Conservation (phyloP, 208 protist species). For the Wallacemonas sp. region DNA sequence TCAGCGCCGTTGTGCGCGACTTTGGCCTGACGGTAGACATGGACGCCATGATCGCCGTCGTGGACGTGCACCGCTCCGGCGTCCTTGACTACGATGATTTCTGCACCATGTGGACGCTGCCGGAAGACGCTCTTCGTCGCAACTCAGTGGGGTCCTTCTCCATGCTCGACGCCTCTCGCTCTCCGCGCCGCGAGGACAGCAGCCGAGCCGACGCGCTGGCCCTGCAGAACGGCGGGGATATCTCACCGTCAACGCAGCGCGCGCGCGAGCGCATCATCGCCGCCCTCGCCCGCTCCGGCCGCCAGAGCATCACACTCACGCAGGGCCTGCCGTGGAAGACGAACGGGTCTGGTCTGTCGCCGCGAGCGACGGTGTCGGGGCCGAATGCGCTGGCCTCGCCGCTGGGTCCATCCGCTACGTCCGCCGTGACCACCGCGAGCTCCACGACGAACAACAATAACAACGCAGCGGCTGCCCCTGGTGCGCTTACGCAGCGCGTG, state of each 20-base stretch:
- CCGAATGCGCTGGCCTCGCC: slow-evolving; percentile 7
- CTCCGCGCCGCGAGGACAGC: background rate
- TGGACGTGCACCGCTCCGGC: slow-evolving; percentile 54
- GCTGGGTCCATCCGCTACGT: background rate
- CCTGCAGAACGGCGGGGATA: background rate
- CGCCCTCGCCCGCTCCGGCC: slow-evolving; percentile 7
- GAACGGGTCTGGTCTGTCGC: background rate
- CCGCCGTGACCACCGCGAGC: background rate
- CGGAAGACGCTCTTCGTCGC: slow-evolving; percentile 18
- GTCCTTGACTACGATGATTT: slow-evolving; percentile 76
- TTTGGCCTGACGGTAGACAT: slow-evolving; percentile 87
- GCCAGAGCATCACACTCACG: slow-evolving; percentile 8
- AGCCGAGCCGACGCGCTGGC: background rate
- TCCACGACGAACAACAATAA: background rate
- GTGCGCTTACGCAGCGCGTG: background rate
- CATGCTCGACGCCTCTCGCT: slow-evolving; percentile 22
- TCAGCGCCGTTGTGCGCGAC: slow-evolving; percentile 57
- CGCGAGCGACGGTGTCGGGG: background rate
- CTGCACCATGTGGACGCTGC: slow-evolving; percentile 57
- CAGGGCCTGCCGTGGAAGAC: slow-evolving; percentile 8
- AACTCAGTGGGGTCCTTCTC: slow-evolving; percentile 31
- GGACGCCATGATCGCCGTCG: slow-evolving; percentile 52
- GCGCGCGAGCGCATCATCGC: slow-evolving; percentile 16
- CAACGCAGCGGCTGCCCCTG: background rate
- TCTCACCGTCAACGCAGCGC: slow-evolving; percentile 14